Base-by-base conservation (phyloP, 2,329 filamentous ascomycete genomes). In the Aspergillus sergii region DNA sequence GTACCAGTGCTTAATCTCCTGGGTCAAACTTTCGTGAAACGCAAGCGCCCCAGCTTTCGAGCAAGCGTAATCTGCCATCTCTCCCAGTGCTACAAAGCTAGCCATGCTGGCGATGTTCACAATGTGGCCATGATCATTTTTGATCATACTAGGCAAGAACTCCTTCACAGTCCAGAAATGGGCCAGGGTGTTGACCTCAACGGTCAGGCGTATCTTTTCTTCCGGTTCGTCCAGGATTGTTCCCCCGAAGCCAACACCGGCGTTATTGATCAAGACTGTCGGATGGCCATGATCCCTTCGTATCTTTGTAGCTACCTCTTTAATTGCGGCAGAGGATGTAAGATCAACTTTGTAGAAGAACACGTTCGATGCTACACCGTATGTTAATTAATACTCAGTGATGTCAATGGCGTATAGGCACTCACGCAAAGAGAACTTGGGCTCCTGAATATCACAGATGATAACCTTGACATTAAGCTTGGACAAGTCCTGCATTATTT, bases 71-170 rank as follows among this genome's bases (percentile, higher is more conserved):
- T 85, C 83, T 9, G 81, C 81, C 64, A 86, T 82, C 26, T 82
- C 79, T 1, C 77, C 79, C 4, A 81, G 64, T 0, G 75, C 75
- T 6, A 84, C 60, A 67, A 83, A 86, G 32, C 81, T 82, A 11
- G 84, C 84, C 68, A 82, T 76, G 63, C 82, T 85, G 3, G 85
- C 85, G 19, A 88, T 78, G 0, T 84, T 86, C 11, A 88, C 78
- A 23, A 88, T 77, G 63, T 88, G 85, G 3, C 86, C 86, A 66
- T 85, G 84, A 66, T 84, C 81, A 21, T 75, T 73, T 48, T 69
- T 68, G 23, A 85, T 69, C 83, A 86, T 86, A 54, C 75, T 73
- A 0, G 84, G 84, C 32, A 86, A 67, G 73, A 86, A 85, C 65
- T 84, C 82, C 57, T 81, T 78, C 6, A 83, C 79, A 60, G 79